Evolutionary conservation across 495 filamentous ascomycete species (phyloP).

Genomic region (Podospora tetraspora): DNA sequence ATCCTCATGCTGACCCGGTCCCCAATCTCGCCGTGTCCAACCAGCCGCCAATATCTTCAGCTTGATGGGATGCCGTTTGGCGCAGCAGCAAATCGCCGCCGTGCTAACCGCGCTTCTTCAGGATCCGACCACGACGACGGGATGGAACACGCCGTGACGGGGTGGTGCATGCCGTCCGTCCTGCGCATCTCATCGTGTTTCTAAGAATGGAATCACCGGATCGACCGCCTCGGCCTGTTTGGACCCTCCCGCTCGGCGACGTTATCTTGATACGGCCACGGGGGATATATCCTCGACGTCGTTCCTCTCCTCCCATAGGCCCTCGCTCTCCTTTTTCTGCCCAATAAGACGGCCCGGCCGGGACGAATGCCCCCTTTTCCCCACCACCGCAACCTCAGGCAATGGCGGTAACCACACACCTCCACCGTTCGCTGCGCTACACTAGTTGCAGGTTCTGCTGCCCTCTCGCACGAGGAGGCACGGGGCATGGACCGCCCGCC

Average conservation of each 20-base stretch:
- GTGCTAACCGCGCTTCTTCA: slow-evolving; percentile 9
- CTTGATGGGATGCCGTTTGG: slow-evolving; percentile 5
- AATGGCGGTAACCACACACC: slow-evolving; percentile 7
- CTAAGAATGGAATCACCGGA: slow-evolving; percentile 19
- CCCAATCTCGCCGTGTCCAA: background rate
- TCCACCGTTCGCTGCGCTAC: background rate
- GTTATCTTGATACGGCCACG: background rate
- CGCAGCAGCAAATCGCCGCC: slow-evolving; percentile 22
- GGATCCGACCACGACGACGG: slow-evolving; percentile 4
- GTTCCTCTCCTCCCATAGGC: slow-evolving; percentile 9
- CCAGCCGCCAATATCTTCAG: background rate
- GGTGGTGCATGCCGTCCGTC: slow-evolving; percentile 8
- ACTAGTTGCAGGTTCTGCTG: slow-evolving; percentile 7
- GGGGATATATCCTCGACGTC: background rate
- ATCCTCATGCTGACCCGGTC: background rate
- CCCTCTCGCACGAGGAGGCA: background rate
- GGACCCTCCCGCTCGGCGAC: background rate
- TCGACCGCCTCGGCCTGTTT: slow-evolving; percentile 5
- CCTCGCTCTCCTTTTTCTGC: background rate
- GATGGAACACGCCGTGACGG: slow-evolving; percentile 9
- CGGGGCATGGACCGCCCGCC: background rate
- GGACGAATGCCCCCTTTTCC: slow-evolving; percentile 6
- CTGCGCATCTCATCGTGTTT: slow-evolving; percentile 9
- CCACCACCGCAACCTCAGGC: slow-evolving; percentile 9
- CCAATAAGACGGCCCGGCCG: slow-evolving; percentile 13